These are phyloP conservation scores for Suillus paluster DNA, from an alignment of 768 basidiomycete species.

Conservation along the genomic window DNA sequence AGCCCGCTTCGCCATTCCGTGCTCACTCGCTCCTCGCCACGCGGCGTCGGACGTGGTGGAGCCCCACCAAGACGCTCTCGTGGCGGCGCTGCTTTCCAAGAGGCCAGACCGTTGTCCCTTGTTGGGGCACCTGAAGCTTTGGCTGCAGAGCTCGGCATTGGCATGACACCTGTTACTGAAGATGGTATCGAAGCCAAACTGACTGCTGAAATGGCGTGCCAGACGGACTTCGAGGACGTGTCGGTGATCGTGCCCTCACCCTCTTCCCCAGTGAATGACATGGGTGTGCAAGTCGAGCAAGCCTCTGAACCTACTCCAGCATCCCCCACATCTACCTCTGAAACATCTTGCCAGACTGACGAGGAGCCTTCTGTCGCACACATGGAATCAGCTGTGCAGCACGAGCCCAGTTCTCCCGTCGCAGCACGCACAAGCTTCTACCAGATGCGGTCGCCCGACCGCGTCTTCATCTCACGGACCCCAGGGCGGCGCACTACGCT, in stretches of 20 bases:
- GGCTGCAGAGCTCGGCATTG: constrained; percentile 63
- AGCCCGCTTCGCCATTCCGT: constrained; percentile 69
- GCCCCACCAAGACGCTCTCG: constrained; percentile 56
- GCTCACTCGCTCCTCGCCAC: constrained; percentile 47
- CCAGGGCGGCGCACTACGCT: constrained; percentile 45
- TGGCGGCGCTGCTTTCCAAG: constrained; percentile 72
- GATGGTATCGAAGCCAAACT: constrained; percentile 38
- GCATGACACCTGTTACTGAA: constrained; percentile 47
- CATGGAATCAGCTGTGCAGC: constrained; percentile 56
- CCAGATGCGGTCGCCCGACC: constrained; percentile 30
- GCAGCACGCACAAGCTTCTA: constrained; percentile 37
- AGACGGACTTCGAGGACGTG: constrained; percentile 56
- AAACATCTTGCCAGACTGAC: constrained; percentile 56
- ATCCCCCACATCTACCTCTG: constrained; percentile 23
- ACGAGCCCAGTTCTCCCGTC: constrained; percentile 35
- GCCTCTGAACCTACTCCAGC: constrained; percentile 21
- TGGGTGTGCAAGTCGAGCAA: constrained; percentile 47
- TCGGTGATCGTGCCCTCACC: constrained; percentile 31
- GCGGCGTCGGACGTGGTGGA: constrained; percentile 43
- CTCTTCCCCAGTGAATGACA: constrained; percentile 37
- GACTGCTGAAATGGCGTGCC: constrained; percentile 66
- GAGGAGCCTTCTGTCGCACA: constrained; percentile 38
- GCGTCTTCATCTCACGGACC: constrained; percentile 25
- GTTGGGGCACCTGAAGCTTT: constrained; percentile 76
- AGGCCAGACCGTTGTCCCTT: constrained; percentile 70